Conservation (phyloP, 495 filamentous ascomycete genomes). For the Penicillium simplicissimum region DNA sequence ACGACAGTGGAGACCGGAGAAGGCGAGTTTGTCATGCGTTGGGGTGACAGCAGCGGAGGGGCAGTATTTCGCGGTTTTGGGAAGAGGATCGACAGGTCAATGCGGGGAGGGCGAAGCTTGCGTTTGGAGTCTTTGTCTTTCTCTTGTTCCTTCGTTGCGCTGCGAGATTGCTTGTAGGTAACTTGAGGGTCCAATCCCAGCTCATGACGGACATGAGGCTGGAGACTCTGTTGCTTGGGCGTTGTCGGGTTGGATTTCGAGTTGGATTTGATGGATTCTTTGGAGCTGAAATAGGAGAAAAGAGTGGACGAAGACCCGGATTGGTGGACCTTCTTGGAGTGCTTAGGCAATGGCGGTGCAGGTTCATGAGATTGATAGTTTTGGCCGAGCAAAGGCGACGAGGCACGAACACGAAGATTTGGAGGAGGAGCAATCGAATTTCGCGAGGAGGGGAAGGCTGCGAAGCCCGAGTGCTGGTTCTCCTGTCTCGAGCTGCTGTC, state of each 20-base stretch:
- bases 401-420: conserved; percentile 45
- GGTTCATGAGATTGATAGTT: conserved; percentile 34
- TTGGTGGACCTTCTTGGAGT: conserved; percentile 37
- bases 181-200: conserved; percentile 27
- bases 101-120: conserved; percentile 42
- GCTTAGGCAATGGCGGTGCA: conserved; percentile 28
- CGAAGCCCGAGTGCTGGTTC: conserved; percentile 24
- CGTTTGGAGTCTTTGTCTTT: conserved; percentile 39
- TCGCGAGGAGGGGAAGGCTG: conserved; percentile 28
- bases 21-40: conserved; percentile 47
- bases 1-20: conserved; percentile 40
- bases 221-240: conserved; percentile 18
- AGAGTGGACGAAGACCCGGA: conserved; percentile 40
- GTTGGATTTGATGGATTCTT: conserved; percentile 22
- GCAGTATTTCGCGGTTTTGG: conserved; percentile 41
- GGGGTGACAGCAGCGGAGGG: conserved; percentile 45
- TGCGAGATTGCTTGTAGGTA: conserved; percentile 27
- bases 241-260: conserved; percentile 14
- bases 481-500: conserved; percentile 24
- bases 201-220: conserved; percentile 28
- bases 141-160: conserved; percentile 12
- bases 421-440: conserved; percentile 26
- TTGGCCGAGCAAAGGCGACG: conserved; percentile 45
- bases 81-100: conserved; percentile 50
- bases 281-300: conserved; percentile 40